phyloP scores from a whole-genome alignment of 768 basidiomycete species.

The Cantharellus anzutake region DNA sequence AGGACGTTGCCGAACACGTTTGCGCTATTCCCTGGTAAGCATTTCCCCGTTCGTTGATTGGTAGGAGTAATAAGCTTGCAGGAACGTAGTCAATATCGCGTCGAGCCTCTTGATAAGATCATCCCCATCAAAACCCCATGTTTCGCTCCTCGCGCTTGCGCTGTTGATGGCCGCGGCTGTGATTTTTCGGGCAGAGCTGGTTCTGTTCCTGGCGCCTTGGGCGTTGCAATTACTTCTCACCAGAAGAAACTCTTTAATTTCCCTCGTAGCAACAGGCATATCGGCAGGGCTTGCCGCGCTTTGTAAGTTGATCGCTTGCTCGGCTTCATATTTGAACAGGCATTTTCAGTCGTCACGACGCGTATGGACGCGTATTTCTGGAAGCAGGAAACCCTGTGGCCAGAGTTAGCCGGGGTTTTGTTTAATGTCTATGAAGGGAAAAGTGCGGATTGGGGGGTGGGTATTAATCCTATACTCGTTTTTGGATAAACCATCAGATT shows the following conservation, averaged over 20 bases:
- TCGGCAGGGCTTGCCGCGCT: slow-evolving; percentile 30
- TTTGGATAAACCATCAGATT: neutral
- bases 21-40: slow-evolving; percentile 54
- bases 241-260: slow-evolving; percentile 24
- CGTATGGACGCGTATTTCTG: slow-evolving; percentile 77
- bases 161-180: slow-evolving; percentile 48
- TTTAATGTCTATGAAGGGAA: slow-evolving; percentile 85
- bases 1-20: slow-evolving; percentile 92
- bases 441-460: slow-evolving; percentile 80
- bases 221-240: slow-evolving; percentile 31
- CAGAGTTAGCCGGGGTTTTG: slow-evolving; percentile 56
- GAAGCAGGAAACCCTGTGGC: slow-evolving; percentile 57
- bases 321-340: neutral
- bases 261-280: slow-evolving; percentile 31
- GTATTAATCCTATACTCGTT: slow-evolving; percentile 15
- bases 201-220: slow-evolving; percentile 43
- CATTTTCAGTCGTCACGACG: slow-evolving; percentile 33
- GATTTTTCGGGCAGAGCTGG: slow-evolving; percentile 66
- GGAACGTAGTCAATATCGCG: slow-evolving; percentile 37
- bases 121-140: slow-evolving; percentile 7
- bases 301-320: slow-evolving; percentile 15
- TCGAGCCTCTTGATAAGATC: slow-evolving; percentile 26
- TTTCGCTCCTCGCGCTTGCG: slow-evolving; percentile 28
- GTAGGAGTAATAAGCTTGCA: neutral
- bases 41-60: neutral